Evolutionary conservation across 805 yeast species (phyloP).

Genomic region (Wickerhamomyces canadensis): DNA sequence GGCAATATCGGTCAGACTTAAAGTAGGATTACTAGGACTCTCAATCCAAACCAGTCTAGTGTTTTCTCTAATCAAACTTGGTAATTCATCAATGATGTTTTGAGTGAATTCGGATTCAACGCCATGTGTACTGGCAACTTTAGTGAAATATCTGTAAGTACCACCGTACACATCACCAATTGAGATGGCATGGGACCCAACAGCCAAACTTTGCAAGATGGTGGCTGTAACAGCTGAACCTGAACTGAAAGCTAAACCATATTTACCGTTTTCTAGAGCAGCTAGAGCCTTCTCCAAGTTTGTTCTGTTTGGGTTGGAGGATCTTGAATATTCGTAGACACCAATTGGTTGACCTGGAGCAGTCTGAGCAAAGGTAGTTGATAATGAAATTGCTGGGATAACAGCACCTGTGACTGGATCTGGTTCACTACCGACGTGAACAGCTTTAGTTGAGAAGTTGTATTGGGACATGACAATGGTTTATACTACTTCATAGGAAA

Average conservation of each 20-base stretch:
- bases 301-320: conserved; percentile 82
- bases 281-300: conserved; percentile 77
- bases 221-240: conserved; percentile 84
- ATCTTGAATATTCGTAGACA: conserved; percentile 76
- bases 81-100: conserved; percentile 56
- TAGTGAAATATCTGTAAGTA: conserved; percentile 84
- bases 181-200: conserved; percentile 68
- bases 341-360: conserved; percentile 78
- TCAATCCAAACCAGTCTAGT: conserved; percentile 84
- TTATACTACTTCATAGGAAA: too few species aligned
- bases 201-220: conserved; percentile 65
- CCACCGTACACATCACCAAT: conserved; percentile 91
- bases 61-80: conserved; percentile 47
- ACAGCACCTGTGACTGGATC: conserved; percentile 81
- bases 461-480: conserved; percentile 22
- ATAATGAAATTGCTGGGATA: conserved; percentile 74
- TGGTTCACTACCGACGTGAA: conserved; percentile 74
- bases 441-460: conserved; percentile 72
- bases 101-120: conserved; percentile 63
- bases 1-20: conserved; percentile 69
- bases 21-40: conserved; percentile 85
- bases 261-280: conserved; percentile 67
- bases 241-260: conserved; percentile 75
- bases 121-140: conserved; percentile 78
- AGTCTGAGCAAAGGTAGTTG: conserved; percentile 80